Evolutionary conservation across 345 rosid species (phyloP), one percentile per base, ranked within the genome.

Genomic region (Populus nigra): DNA sequence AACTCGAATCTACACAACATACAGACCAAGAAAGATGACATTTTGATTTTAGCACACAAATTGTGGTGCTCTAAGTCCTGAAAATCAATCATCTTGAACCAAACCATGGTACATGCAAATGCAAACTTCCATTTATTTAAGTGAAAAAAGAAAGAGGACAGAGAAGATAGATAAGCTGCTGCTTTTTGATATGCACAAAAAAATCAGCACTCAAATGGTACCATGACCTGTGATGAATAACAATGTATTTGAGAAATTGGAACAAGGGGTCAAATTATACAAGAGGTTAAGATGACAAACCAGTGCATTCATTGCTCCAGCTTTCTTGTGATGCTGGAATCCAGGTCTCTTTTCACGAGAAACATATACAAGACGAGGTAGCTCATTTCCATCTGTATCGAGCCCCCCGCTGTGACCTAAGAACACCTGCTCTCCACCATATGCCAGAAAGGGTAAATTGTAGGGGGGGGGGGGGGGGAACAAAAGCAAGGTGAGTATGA

Each of bases 281-380:
- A 39, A 73, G 49, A 41, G 6, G 18, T 39, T 15, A 68, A n/a
- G 35, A 35, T 35, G 72, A 86, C 98, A 69, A 83, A 95, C 99
- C 98, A 96, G 84, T 47, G 99, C 97, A 87, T 96, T 96, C 99
- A 96, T 96, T 59, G 99, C 99, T 82, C 99, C 99, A 20, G 99
- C 99, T 82, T 96, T 96, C 88, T 96, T 94, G 91, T 96, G 99
- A 71, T 96, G 99, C 76, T 96, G 99, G 83, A 96, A 96, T 77
- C 99, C 99, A 83, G 99, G 99, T 71, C 99, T 91, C 87, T 96
- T 96, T 87, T 96, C 99, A 88, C 99, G 99, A 85, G 99, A 96
- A 81, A 96, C 99, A 83, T 96, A 96, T 72, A 96, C 96, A 82
- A 96, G 99, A 29, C 99, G 92, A 79, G 99, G 99, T 53, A 94